Base-by-base conservation (phyloP, 2,329 filamentous ascomycete species). In the Aspergillus flavus region DNA sequence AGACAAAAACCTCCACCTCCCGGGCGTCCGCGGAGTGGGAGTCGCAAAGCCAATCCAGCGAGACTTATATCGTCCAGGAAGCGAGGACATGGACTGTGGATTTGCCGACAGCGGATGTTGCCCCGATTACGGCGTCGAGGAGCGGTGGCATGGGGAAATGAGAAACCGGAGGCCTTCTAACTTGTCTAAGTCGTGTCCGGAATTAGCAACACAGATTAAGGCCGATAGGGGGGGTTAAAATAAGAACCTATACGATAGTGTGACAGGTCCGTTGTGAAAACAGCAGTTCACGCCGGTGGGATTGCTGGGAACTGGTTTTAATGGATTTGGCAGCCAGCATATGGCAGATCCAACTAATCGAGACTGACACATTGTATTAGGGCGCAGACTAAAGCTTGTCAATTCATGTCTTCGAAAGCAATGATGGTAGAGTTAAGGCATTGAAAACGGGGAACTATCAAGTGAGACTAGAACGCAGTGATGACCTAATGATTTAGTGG, bases 11-110 rank as follows among this genome's bases (percentile, higher is more conserved):
- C 4, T 63, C 48, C 7, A 61, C 58, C 11, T 58, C 48, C 4
- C 19, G 19, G 19, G 41, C 12, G 4, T 55, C 58, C 11, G 6
- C 9, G 7, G 61, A 46, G 19, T 68, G 66, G 64, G 64, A 69
- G 39, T 58, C 59, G 11, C 54, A 58, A 10, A 68, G 66, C 46
- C 66, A 67, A n/a, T 68, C 66, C 3, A 69, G 66, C 34, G 60
- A 66, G 45, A 53, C 63, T 19, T 48, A 57, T 21, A 68, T 69
- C 19, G 67, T 69, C 28, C 65, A 57, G 10, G 63, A 67, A 52
- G 65, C 61, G 4, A 36, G 34, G 12, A 21, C 16, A 5, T 34
- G 28, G 50, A 7, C 50, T 16, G 11, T 48, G 34, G 34, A 14
- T 4, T 6, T 14, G 5, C 34, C 34, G 34, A 36, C 34, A 36